Conservation (phyloP, 495 filamentous ascomycete genomes). For the Amorphotheca resinae region DNA sequence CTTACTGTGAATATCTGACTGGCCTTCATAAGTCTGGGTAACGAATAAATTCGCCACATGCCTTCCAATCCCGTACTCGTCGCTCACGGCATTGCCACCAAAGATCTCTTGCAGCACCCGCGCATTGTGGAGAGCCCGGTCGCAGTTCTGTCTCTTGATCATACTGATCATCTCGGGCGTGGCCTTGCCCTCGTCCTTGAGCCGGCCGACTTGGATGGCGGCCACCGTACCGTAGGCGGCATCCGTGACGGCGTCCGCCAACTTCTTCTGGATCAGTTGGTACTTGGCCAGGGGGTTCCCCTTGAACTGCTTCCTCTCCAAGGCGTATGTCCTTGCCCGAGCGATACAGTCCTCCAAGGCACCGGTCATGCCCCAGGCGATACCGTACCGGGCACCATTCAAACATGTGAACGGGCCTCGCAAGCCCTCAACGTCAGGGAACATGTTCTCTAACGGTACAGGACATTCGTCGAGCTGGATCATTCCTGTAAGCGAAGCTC, state of each 20-base stretch:
- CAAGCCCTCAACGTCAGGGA: slow-evolving; percentile 80
- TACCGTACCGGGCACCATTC: slow-evolving; percentile 85
- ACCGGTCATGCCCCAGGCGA: slow-evolving; percentile 87
- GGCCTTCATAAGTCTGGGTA: slow-evolving; percentile 94
- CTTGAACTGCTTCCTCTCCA: slow-evolving; percentile 94
- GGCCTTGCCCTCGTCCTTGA: slow-evolving; percentile 81
- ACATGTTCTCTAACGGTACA: slow-evolving; percentile 85
- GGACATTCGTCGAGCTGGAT: slow-evolving; percentile 88
- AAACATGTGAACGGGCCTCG: slow-evolving; percentile 85
- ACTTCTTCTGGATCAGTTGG: slow-evolving; percentile 96
- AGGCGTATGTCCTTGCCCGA: slow-evolving; percentile 69
- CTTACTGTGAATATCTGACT: slow-evolving; percentile 75
- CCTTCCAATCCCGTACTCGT: slow-evolving; percentile 88
- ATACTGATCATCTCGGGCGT: slow-evolving; percentile 97
- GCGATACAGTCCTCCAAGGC: slow-evolving; percentile 83
- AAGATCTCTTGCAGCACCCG: slow-evolving; percentile 85
- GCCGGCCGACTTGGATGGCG: slow-evolving; percentile 74
- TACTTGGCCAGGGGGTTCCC: slow-evolving; percentile 92
- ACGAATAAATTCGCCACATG: slow-evolving; percentile 97
- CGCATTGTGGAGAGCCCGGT: slow-evolving; percentile 70
- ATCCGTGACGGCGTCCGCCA: slow-evolving; percentile 85
- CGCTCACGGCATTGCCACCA: slow-evolving; percentile 91
- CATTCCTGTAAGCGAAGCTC: slow-evolving; percentile 95
- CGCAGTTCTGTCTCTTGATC: slow-evolving; percentile 97
- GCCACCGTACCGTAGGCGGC: slow-evolving; percentile 80